A percentile compares a stretch with the other conserved stretches of the same genome.
Conservation (phyloP, 176 grass and related monocot genomes). For the Leersia perrieri region DNA sequence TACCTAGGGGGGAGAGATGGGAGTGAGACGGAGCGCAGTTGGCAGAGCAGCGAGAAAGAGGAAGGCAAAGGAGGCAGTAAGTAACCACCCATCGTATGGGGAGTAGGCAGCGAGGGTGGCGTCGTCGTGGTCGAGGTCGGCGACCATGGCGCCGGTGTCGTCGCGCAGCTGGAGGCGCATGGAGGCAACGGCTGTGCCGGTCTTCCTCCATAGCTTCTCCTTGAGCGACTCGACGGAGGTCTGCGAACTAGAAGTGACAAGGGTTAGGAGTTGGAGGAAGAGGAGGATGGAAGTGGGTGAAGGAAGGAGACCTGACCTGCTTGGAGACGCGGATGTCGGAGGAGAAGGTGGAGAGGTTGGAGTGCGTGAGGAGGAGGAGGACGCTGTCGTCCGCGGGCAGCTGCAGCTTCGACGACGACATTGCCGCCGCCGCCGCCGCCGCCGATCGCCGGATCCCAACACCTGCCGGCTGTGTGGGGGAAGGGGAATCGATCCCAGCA, state of each 20-base stretch:
- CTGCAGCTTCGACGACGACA: conserved; percentile 63
- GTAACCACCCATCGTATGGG: conserved; percentile 75
- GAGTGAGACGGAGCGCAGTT: not conserved
- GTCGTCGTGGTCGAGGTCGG: conserved; percentile 54
- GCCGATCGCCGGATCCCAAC: not conserved
- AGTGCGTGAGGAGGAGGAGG: conserved; percentile 68
- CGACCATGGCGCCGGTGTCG: conserved; percentile 66
- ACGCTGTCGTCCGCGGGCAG: conserved; percentile 74
- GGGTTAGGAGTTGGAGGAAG: not conserved
- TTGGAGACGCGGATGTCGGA: conserved; percentile 75
- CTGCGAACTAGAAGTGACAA: conserved; percentile 17
- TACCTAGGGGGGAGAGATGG: conserved; percentile 53
- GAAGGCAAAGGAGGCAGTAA: not conserved
- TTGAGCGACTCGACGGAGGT: conserved; percentile 70
- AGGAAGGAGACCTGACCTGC: conserved; percentile 24
- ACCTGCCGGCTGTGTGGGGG: no score
- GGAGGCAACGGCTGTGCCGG: conserved; percentile 56
- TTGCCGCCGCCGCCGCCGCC: not conserved
- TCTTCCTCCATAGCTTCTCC: conserved; percentile 95
- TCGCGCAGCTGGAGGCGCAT: conserved; percentile 86
- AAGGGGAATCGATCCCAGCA: no score
- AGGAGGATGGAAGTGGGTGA: not conserved
- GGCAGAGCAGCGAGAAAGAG: not conserved
- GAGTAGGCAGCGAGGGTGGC: conserved; percentile 65
- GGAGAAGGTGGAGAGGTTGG: conserved; percentile 82